Evolutionary conservation across 805 yeast genomes (phyloP), one percentile per base, ranked within the genome.

Genomic region (Candida cerambycidarum): DNA sequence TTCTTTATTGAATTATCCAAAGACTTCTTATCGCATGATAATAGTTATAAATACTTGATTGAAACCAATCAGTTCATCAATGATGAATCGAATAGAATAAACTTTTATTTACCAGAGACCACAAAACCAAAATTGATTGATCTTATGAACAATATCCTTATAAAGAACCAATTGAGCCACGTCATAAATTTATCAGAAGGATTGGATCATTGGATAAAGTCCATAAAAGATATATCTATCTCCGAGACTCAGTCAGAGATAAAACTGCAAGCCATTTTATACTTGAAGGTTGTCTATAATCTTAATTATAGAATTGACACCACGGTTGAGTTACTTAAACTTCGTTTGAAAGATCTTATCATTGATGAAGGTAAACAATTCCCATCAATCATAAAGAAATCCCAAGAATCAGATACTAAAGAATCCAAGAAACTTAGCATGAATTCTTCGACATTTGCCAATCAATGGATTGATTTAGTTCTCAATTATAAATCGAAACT

Each of bases 391-490:
- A 59, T 66, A n/a, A 53, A 47, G 30, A 49, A 50, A 24, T 17
- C 33, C 11, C 36, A 54, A 8, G 40, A 35, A 11, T 12, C 25
- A 2, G 32, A 29, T 21, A 5, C 25, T 17, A 27, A 35, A 23
- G 31, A 32, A 3, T 14, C 17, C 10, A 35, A 35, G 25, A 35
- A 35, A 30, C 5, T 40, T 14, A 31, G 33, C 21, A 16, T 32
- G 13, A 41, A 30, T 13, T 19, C 36, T 23, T 61, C 82, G 7
- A 64, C 69, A 39, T 76, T 75, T 51, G 93, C 95, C 0, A 70
- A 78, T 2, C 69, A 71, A 41, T 89, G 95, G 92, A 75, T 86
- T 8, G 77, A 77, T 33, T 68, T 75, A 21, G 71, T 86, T 3
- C 57, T 86, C 9, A 60, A 57, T 9, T 63, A 79, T 44, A 82